phyloP scores from a whole-genome alignment of 2,329 filamentous ascomycete species.

The Trichoderma pleuroti region DNA sequence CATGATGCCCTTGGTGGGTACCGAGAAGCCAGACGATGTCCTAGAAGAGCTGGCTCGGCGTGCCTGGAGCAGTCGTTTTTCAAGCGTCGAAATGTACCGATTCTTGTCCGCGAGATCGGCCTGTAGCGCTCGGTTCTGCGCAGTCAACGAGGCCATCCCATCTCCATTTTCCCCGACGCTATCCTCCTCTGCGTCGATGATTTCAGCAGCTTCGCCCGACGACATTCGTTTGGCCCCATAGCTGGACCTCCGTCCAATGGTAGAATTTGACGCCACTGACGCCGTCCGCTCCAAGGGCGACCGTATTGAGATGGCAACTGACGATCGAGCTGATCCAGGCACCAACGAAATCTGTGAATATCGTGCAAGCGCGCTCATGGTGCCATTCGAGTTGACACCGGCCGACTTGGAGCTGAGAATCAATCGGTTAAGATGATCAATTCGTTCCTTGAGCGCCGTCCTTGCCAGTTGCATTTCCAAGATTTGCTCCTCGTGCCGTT shows the following conservation, averaged over 20 bases:
- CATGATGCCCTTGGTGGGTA: conserved; percentile 59
- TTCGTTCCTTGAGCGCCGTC: conserved; percentile 93
- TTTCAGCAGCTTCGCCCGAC: conserved; percentile 41
- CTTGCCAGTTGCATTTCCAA: conserved; percentile 96
- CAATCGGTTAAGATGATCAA: conserved; percentile 91
- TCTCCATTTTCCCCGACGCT: conserved; percentile 80
- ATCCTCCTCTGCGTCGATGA: conserved; percentile 59
- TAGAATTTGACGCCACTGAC: conserved; percentile 64
- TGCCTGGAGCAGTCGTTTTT: conserved; percentile 88
- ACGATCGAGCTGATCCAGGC: conserved; percentile 62
- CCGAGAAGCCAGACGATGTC: conserved; percentile 69
- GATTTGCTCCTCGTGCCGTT: conserved; percentile 94
- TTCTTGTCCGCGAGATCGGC: conserved; percentile 97
- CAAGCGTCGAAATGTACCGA: conserved; percentile 88
- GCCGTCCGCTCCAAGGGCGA: conserved; percentile 59
- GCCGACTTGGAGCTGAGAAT: conserved; percentile 95
- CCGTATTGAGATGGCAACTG: conserved; percentile 60
- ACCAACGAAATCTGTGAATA: conserved; percentile 56
- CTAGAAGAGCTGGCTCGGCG: conserved; percentile 85
- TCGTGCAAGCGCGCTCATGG: conserved; percentile 64
- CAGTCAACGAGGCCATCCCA: conserved; percentile 72
- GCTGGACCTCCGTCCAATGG: conserved; percentile 53
- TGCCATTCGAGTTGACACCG: conserved; percentile 79
- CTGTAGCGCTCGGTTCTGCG: conserved; percentile 90
- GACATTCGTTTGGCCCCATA: conserved; percentile 41